Evolutionary conservation across 2,329 filamentous ascomycete genomes (phyloP), one percentile per base, ranked within the genome.

Genomic region (Epichloe bromicola): DNA sequence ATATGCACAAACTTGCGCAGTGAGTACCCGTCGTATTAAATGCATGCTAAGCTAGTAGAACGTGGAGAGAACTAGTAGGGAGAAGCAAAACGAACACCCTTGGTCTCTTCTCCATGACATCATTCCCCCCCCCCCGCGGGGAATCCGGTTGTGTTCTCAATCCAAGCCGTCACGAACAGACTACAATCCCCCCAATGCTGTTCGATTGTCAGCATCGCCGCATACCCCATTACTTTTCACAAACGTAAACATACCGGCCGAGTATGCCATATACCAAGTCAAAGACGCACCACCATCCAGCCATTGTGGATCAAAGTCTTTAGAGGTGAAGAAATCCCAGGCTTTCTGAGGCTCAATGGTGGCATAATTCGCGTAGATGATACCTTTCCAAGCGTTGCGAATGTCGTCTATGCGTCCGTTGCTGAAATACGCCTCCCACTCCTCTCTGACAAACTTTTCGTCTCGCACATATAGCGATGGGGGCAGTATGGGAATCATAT

Each of bases 181-280:
- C 11, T n/a, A 55, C 48, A 54, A 14, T 46, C 41, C 46, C 51
- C 11, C 51, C 11, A 55, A 37, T 39, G 52, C 57, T 55, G 33
- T 51, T 19, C 38, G 1, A 33, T 26, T 19, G 26, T 47, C 38
- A 48, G 41, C 20, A 45, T 49, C 20, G 8, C n/a, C 41, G 20
- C n/a, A 43, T 17, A 33, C 6, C 15, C 11, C 14, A 11, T 6
- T 17, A 20, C 19, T n/a, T 36, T 11, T 20, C 14, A 23, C 39
- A 15, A 3, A 5, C 26, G 30, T 74, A 7, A 26, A 51, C 51
- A 39, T 64, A 82, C 86, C 84, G 57, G 87, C 88, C 59, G 83
- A 74, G 66, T 82, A 88, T 40, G 85, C 83, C 68, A 94, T 68
- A 70, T 90, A 94, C 88, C 88, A 95, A 30, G 87, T 91, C 67